Evolutionary conservation across 2,329 filamentous ascomycete species (phyloP).

Genomic region (Penicillium polonicum): DNA sequence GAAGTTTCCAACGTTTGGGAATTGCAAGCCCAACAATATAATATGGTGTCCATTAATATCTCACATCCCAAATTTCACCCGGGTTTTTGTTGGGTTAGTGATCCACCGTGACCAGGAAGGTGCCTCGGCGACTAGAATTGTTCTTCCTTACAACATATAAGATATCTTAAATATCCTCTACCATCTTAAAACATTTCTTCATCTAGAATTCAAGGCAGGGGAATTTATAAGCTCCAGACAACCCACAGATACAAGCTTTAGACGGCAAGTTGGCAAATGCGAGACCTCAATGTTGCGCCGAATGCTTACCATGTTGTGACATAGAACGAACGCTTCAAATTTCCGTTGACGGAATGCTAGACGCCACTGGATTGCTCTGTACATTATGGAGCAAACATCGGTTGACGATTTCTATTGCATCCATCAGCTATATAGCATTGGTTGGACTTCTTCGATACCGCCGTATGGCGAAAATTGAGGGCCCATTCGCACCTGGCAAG

Average conservation of each 20-base stretch:
- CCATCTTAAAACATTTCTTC: not conserved
- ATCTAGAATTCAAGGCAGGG: too few relatives aligned
- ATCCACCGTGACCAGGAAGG: not conserved
- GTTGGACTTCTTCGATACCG: not conserved
- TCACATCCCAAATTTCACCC: not conserved
- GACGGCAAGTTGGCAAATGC: not conserved
- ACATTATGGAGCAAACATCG: not conserved
- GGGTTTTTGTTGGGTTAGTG: not conserved
- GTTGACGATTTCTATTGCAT: not conserved
- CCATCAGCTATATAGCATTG: not conserved
- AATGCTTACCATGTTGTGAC: not conserved
- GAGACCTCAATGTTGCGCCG: not conserved
- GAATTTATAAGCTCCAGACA: not conserved
- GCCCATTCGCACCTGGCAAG: conserved; percentile 1
- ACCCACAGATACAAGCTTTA: too few relatives aligned
- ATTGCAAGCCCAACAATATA: not conserved
- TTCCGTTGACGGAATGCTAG: not conserved
- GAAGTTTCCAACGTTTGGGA: not conserved
- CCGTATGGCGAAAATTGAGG: conserved; percentile 2
- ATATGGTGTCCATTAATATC: not conserved
- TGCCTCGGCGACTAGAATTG: not conserved
- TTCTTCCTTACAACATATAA: not conserved
- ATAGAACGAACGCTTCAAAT: not conserved
- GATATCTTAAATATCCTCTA: not conserved
- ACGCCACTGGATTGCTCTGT: not conserved